Base-by-base conservation (phyloP, 106 monocot species). In the Dactylorhiza incarnata region DNA sequence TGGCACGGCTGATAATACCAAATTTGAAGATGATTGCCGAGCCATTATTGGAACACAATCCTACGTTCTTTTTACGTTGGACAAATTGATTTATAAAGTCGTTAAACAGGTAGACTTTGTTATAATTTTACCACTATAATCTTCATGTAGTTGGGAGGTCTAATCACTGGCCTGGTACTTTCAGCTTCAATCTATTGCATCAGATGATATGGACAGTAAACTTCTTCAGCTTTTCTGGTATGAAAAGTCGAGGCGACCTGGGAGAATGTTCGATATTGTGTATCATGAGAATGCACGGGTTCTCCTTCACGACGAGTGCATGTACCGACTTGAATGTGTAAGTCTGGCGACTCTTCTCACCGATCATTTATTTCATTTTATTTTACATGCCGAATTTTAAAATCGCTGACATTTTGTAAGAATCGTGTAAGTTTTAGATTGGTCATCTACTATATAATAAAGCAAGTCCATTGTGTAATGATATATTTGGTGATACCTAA, bases 21-120 rank as follows among this genome's bases (percentile, higher is more conserved):
- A 96, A 17, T 96, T 87, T 87, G 95, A 96, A 86, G 93, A 96
- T 81, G 95, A 93, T 67, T 96, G 93, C 49, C 92, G 90, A 72
- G 77, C 90, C 74, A 82, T 85, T 14, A 89, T 90, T 78, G 93
- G 93, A 73, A 89, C 90, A 8, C 93, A 96, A 25, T 96, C 95
- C 5, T 96, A 96, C 79, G 83, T 93, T 8, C 95, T 96, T 75
- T 96, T 93, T 70, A 96, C 95, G 7, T 81, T 96, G 73, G 95
- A 96, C 84, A 93, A 96, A 53, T 80, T 96, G 70, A 91, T 96
- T 61, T 93, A 85, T 78, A 96, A 96, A 91, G 66, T 96, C 71
- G 90, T 90, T 68, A 96, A 96, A 71, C 94, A 95, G 89, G 94
- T 95, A 79, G 43, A 19, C 37, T 73, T 73, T 72, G 23, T 16